A percentile compares a stretch with the other conserved stretches of the same genome.
phyloP scores from a whole-genome alignment of 192 early-diverging fungal genomes.

The Linnemannia zychae region DNA sequence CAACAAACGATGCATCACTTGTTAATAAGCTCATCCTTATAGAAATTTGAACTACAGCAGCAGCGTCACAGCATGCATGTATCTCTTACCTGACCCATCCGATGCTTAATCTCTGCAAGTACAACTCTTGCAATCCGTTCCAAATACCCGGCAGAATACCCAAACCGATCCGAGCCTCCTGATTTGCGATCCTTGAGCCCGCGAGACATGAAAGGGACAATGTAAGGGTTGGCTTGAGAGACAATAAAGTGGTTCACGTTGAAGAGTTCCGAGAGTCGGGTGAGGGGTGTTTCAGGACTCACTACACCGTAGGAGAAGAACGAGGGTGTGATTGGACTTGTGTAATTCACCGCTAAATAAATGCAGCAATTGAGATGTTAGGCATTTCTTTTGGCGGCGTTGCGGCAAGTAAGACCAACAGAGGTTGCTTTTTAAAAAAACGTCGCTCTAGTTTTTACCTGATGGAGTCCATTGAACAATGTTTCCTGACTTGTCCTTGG shows the following conservation, averaged over 20 bases:
- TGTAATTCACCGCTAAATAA: constrained; percentile 35
- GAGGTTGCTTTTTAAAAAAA: no score
- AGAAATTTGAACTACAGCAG: background rate
- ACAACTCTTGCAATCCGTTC: constrained; percentile 64
- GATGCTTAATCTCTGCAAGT: constrained; percentile 71
- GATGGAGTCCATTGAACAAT: constrained; percentile 77
- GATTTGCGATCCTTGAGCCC: constrained; percentile 56
- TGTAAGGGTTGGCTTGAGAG: constrained; percentile 79
- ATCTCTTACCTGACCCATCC: constrained; percentile 70
- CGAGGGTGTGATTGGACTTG: constrained; percentile 39
- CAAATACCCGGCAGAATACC: constrained; percentile 38
- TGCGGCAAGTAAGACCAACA: background rate
- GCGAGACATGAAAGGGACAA: constrained; percentile 75
- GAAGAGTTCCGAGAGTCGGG: constrained; percentile 80
- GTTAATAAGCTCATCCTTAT: no score
- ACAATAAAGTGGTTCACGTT: constrained; percentile 91
- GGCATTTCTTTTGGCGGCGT: background rate
- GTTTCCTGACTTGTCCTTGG: constrained; percentile 77
- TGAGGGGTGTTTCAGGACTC: constrained; percentile 69
- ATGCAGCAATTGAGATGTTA: background rate
- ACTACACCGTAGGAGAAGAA: constrained; percentile 55
- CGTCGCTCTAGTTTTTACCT: constrained; percentile 44
- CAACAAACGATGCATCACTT: background rate
- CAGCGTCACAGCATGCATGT: background rate
- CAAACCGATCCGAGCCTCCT: constrained; percentile 33